Conservation (phyloP, 129 eudicot genomes). For the Deinandra increscens region DNA sequence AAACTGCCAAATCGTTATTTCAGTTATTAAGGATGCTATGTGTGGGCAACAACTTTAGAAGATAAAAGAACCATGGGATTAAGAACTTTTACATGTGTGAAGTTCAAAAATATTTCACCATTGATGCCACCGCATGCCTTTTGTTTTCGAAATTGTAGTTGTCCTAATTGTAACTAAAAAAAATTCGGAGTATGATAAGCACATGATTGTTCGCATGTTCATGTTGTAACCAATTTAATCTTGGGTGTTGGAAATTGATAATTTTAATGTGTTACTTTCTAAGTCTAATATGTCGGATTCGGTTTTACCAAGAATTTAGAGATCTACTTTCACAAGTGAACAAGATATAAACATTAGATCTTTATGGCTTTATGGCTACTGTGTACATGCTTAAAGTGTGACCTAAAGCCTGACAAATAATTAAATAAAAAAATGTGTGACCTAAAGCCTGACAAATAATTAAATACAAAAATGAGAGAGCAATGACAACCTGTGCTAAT, state of each 20-base stretch:
- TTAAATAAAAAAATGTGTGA: too few relatives aligned
- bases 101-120: slow-evolving; percentile 73
- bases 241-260: not conserved
- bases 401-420: too few relatives aligned
- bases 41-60: slow-evolving; percentile 88
- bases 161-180: slow-evolving; percentile 89
- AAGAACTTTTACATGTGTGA: slow-evolving; percentile 88
- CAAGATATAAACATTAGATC: too few relatives aligned
- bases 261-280: not conserved
- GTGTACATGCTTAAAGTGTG: too few relatives aligned
- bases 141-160: slow-evolving; percentile 86
- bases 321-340: too few relatives aligned
- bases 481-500: too few relatives aligned
- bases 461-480: too few relatives aligned
- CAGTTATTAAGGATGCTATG: slow-evolving; percentile 80
- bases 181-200: slow-evolving; percentile 59
- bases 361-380: too few relatives aligned
- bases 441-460: too few relatives aligned
- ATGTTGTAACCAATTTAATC: not conserved
- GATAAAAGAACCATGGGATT: slow-evolving; percentile 57
- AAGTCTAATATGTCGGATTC: not conserved
- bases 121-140: slow-evolving; percentile 84
- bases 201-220: not conserved
- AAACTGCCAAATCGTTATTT: slow-evolving; percentile 10
- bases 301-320: too few relatives aligned